Conservation (phyloP, 2,329 filamentous ascomycete species). For the Colletotrichum phormii region DNA sequence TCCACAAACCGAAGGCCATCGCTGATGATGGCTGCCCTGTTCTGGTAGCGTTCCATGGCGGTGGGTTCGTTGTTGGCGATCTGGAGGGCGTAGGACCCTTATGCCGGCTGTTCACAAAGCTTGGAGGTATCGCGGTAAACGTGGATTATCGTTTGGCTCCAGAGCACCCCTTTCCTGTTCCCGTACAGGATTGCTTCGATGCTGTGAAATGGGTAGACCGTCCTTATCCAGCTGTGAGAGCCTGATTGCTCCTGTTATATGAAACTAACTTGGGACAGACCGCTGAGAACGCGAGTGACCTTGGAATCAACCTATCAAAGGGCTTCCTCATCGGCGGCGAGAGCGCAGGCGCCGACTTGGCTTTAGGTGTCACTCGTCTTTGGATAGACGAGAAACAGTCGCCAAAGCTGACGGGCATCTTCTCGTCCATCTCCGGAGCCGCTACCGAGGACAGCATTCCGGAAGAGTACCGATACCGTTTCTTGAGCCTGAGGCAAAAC, state of each 20-base stretch:
- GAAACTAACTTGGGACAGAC: conserved; percentile 22
- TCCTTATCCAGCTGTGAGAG: not conserved
- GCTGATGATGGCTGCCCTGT: conserved; percentile 39
- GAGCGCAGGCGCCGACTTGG: conserved; percentile 45
- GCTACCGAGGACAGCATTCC: conserved; percentile 41
- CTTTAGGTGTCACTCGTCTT: conserved; percentile 41
- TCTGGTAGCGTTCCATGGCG: conserved; percentile 44
- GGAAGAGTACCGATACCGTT: conserved; percentile 43
- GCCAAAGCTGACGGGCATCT: conserved; percentile 44
- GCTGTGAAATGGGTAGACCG: conserved; percentile 41
- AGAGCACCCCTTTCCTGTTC: conserved; percentile 44
- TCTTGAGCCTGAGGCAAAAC: conserved; percentile 45
- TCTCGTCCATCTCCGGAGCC: conserved; percentile 40
- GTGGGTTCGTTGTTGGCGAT: conserved; percentile 43
- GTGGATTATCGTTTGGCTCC: conserved; percentile 45
- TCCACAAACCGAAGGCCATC: conserved; percentile 39
- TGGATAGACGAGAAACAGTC: conserved; percentile 36
- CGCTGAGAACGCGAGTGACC: conserved; percentile 35
- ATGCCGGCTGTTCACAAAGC: conserved; percentile 41
- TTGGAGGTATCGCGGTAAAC: conserved; percentile 44
- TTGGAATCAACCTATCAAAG: conserved; percentile 42
- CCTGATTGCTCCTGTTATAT: not conserved
- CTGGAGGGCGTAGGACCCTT: conserved; percentile 41
- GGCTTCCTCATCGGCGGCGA: conserved; percentile 44
- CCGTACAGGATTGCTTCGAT: conserved; percentile 44